Evolutionary conservation across 2,329 filamentous ascomycete genomes (phyloP).

Genomic region (Claviceps spartinae): DNA sequence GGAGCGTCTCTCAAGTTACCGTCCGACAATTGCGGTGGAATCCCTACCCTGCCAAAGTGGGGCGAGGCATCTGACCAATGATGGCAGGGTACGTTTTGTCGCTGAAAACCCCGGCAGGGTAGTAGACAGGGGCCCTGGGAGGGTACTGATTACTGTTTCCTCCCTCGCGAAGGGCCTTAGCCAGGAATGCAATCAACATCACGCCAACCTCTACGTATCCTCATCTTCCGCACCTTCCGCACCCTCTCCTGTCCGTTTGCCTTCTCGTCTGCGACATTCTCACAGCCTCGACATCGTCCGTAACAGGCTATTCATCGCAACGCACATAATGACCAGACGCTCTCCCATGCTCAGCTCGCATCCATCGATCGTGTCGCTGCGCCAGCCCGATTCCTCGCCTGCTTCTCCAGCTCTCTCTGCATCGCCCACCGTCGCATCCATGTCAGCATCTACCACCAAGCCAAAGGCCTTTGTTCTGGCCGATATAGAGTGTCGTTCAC

Average conservation of each 20-base stretch:
- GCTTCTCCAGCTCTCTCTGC: conserved; percentile 12
- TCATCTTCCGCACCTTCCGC: not conserved
- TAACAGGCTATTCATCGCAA: not conserved
- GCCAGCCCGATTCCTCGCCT: conserved; percentile 21
- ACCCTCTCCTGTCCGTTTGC: not conserved
- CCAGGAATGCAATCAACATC: not conserved
- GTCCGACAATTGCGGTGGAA: too few relatives aligned
- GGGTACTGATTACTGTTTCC: too few relatives aligned
- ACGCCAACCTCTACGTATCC: not conserved
- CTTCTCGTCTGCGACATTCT: not conserved
- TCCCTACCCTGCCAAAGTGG: too few relatives aligned
- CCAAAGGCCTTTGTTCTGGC: conserved; percentile 34
- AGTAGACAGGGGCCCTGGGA: too few relatives aligned
- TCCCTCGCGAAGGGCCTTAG: not conserved
- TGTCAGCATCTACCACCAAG: conserved; percentile 3
- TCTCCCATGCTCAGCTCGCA: conserved; percentile 30
- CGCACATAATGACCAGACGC: conserved; percentile 29
- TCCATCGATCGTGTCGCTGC: conserved; percentile 31
- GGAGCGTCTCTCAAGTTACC: too few relatives aligned
- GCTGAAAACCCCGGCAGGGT: too few relatives aligned
- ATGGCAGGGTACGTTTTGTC: too few relatives aligned
- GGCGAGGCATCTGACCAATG: too few relatives aligned
- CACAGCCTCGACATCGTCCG: not conserved
- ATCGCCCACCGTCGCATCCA: not conserved
- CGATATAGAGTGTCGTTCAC: conserved; percentile 25